Base-by-base conservation (phyloP, 257 asterid species). In the Craterostigma plantagineum region DNA sequence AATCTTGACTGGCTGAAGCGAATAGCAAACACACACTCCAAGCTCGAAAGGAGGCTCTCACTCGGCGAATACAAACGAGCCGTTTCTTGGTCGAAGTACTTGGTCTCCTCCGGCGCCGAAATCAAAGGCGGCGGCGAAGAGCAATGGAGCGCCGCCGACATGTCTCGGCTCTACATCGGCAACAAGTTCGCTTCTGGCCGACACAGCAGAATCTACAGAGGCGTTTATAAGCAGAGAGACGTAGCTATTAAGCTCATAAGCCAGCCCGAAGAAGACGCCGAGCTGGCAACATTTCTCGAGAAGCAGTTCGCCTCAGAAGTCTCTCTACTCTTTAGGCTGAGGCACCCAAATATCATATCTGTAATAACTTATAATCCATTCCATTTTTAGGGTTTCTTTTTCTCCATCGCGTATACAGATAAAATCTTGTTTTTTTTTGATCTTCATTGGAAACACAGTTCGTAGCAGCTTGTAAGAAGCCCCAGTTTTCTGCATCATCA, bases 61-160 rank as follows among this genome's bases (percentile, higher is more conserved):
- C 39, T 87, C 65, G 93, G 92, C 1, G 98, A 87, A 73, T 87
- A 87, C 71, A 74, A 51, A 11, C 63, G 98, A 27, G 98, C 95
- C 1, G 65, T 69, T 41, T 87, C 98, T 33, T 87, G 98, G 98
- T 87, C 98, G 6, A 87, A 82, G 50, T 87, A 87, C 60, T 57
- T 87, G 39, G 86, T 82, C 16, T 82, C 95, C 14, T 76, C 92
- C 0, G 95, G 93, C 3, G 92, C 80, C 15, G 91, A 67, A 60
- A 76, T 79, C 9, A 82, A 76, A 55, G 85, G 78, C 7, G 82
- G 72, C 10, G 76, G 83, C 0, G 90, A 68, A 17, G 92, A 72
- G 15, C 86, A 72, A 44, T 82, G 98, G 98, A 87, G 92, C 52
- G 98, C 98, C n/a, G n/a, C n/a, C 40, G 98, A 87, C 47, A 82